Evolutionary conservation across 192 early-diverging fungal genomes (phyloP), one percentile per base, ranked within the genome.

Genomic region (Linnemannia hyalina): DNA sequence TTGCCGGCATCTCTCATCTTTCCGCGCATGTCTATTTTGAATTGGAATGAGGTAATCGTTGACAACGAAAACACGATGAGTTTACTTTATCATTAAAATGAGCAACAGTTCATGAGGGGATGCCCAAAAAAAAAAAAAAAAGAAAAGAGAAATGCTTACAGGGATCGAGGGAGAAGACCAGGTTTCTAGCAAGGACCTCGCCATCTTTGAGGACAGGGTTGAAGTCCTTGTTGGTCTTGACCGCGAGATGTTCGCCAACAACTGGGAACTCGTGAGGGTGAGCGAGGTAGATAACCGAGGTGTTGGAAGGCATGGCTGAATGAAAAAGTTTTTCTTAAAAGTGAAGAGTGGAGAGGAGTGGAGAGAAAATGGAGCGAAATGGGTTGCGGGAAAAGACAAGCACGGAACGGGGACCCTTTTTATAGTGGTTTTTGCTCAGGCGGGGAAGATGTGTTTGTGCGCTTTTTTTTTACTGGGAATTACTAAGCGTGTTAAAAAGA

Each of bases 151-250:
- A 32, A 35, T 13, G 68, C 73, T 52, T 82, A 84, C 77, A 96
- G 7, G 94, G 96, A 88, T 97, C 95, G 18, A 97, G 88, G 10
- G 94, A 95, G 22, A 97, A 85, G 74, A 90, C 93, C 15, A 93
- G 86, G 46, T 90, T 91, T 52, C 95, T 93, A 3, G 96, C 76
- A 15, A 96, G 60, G 52, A 91, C 74, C 47, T 93, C 88, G 32
- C 88, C 90, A n/a, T 92, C 89, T 54, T 87, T 82, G 42, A 94
- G 76, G 7, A 88, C 86, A 70, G 83, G 88, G 16, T 88, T 89
- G 40, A 92, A 80, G 82, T 92, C 85, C 54, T 91, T 82, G n/a
- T 78, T 70, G 20, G 82, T 77, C 69, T 90, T 82, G 10, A 75
- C 72, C n/a, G 90, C 89, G 65, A 95, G 87, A 82, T 92, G 90